Evolutionary conservation across 2,329 filamentous ascomycete genomes (phyloP), one percentile per base, ranked within the genome.

Genomic region (Colletotrichum gigasporum): DNA sequence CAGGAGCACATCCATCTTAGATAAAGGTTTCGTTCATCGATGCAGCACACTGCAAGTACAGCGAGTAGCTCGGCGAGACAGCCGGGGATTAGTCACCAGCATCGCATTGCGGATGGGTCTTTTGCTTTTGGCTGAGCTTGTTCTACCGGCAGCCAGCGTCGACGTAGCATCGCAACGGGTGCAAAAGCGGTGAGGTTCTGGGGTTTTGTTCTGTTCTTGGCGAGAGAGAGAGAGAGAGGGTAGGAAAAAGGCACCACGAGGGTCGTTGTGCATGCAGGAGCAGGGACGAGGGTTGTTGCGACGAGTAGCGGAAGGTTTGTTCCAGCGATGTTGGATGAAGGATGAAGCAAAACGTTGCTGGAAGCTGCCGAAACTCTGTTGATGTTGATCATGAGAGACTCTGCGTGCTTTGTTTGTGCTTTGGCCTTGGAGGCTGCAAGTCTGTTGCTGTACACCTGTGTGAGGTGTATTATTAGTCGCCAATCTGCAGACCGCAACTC

Each of bases 331-430:
- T 41, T 26, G 24, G 41, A 39, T 54, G 48, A 54, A 32, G 28
- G 24, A 48, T n/a, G 35, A 30, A 45, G 41, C n/a, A 42, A 30
- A 45, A 47, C n/a, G 30, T 41, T 48, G 60, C 45, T 52, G 61
- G 55, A 54, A 61, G 55, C 61, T 54, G 47, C 48, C 61, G 47
- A 50, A 64, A 64, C 37, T 54, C 22, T 64, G 61, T 60, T 22
- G 32, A 64, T 61, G 41, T 30, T 24, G 22, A 10, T 45, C 7
- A 44, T 24, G 58, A 48, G n/a, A n/a, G n/a, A n/a, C n/a, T n/a
- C n/a, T 22, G 32, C 5, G n/a, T 37, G 9, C n/a, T 12, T 26
- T 4, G 8, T 18, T n/a, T n/a, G n/a, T 24, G n/a, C 35, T n/a
- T 41, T 14, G 24, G 32, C 35, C 35, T n/a, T n/a, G n/a, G n/a